Conservation (phyloP, 495 filamentous ascomycete genomes). For the Aspergillus diversus region DNA sequence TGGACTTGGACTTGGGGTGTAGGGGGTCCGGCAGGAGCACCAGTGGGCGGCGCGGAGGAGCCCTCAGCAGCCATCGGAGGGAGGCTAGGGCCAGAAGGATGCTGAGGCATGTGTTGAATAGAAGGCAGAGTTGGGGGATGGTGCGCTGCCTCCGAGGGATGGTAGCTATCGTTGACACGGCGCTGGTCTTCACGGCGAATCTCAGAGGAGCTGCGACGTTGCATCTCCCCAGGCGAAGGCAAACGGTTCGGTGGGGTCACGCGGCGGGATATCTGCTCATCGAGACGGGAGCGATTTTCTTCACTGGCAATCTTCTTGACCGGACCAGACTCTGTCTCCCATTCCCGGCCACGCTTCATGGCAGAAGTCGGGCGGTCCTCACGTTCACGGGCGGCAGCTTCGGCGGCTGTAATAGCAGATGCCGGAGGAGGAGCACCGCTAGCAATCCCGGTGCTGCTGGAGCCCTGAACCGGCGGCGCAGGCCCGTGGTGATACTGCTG, state of each 20-base stretch:
- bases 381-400: constrained; percentile 78
- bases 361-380: constrained; percentile 80
- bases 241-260: constrained; percentile 63
- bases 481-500: constrained; percentile 75
- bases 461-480: constrained; percentile 62
- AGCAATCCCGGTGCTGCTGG: constrained; percentile 75
- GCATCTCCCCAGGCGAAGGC: constrained; percentile 67
- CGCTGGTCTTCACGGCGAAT: constrained; percentile 70
- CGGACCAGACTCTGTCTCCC: constrained; percentile 73
- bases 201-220: constrained; percentile 80
- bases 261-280: constrained; percentile 79
- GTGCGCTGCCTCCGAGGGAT: constrained; percentile 89
- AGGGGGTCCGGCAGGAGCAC: constrained; percentile 57
- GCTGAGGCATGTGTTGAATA: constrained; percentile 72
- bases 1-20: constrained; percentile 45
- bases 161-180: constrained; percentile 74
- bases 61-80: constrained; percentile 57
- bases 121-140: constrained; percentile 76
- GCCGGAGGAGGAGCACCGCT: constrained; percentile 74
- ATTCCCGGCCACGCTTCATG: constrained; percentile 85
- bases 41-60: constrained; percentile 61
- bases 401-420: constrained; percentile 72
- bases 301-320: constrained; percentile 86
- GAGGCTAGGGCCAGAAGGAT: constrained; percentile 49
- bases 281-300: constrained; percentile 81